These are phyloP conservation scores for Dittrichia graveolens DNA, from an alignment of 129 eudicot genomes.

Conservation along the genomic window DNA sequence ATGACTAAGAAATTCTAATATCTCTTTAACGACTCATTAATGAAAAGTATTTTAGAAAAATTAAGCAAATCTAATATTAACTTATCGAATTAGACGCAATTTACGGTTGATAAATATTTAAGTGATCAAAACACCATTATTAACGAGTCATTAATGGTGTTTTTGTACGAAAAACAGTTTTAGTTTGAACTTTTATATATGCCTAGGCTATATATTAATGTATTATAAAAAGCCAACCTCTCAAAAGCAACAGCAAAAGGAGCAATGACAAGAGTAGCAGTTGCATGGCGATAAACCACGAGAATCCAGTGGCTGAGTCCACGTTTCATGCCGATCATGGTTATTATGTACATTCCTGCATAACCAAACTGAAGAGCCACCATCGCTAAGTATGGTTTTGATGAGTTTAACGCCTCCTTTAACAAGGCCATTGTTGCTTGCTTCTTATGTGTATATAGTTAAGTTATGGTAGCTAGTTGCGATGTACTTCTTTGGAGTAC, in stretches of 20 bases:
- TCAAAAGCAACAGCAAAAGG: slow-evolving; percentile 77
- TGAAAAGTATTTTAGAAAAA: too few relatives aligned
- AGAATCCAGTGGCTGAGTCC: slow-evolving; percentile 86
- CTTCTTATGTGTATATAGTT: neutral
- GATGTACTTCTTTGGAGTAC: slow-evolving; percentile 26
- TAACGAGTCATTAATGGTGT: too few relatives aligned
- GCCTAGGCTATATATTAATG: too few relatives aligned
- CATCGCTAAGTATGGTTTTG: slow-evolving; percentile 77
- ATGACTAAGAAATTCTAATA: too few relatives aligned
- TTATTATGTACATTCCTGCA: slow-evolving; percentile 84
- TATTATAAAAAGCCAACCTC: too few relatives aligned
- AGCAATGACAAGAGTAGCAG: slow-evolving; percentile 66
- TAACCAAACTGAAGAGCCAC: slow-evolving; percentile 84
- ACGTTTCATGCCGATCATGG: slow-evolving; percentile 60
- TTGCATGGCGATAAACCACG: slow-evolving; percentile 78
- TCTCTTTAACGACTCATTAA: too few relatives aligned
- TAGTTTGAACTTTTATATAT: too few relatives aligned
- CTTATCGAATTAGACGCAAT: too few relatives aligned
- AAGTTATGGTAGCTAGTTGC: neutral
- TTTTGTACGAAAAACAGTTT: too few relatives aligned
- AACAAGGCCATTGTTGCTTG: slow-evolving; percentile 42
- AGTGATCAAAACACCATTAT: too few relatives aligned
- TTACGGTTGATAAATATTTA: too few relatives aligned
- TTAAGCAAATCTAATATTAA: too few relatives aligned
- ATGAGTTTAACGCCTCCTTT: slow-evolving; percentile 33